Evolutionary conservation across 306 rosid species (phyloP), one percentile per base, ranked within the genome.

Genomic region (Citrullus colocynthis): DNA sequence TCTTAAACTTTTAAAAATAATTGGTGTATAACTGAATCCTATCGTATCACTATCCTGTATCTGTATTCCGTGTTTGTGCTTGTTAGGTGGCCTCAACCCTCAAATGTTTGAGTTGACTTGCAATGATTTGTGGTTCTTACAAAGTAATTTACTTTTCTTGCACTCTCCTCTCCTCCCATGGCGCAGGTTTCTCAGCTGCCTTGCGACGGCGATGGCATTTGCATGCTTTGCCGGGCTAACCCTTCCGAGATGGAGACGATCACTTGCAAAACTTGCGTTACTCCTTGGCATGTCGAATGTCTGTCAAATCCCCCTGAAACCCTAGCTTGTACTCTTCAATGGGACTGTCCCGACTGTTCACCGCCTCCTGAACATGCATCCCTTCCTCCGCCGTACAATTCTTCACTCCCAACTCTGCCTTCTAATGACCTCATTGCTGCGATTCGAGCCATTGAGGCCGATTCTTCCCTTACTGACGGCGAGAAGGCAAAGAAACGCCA

Each of bases 261-360:
- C 18, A 8, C 63, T 5, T 91, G 93, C 74, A 69, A 36, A 12
- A 88, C 89, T 0, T 91, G 96, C 78, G 74, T 20, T 37, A 70
- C 90, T 0, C 86, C 86, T 0, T 91, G 90, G 92, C 97, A 91
- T 24, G 76, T 57, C 1, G 28, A 32, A 0, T 91, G 96, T 30
- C 85, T 91, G 37, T 61, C 85, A 5, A 4, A 67, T 58, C 81
- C 30, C 18, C 93, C 89, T 9, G 17, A 60, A 17, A 79, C 83
- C 6, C 48, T 84, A 13, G 88, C 78, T 4, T 78, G 82, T 28
- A 57, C 91, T 6, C 77, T 56, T 24, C 52, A 78, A 0, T 88
- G 97, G 93, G 86, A 82, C 9, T 88, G 93, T 21, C 89, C 92
- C 0, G 97, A 93, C 56, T 90, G 97, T 41, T 48, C 84, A 0